These are phyloP conservation scores for Pisolithus microcarpus DNA, from an alignment of 768 basidiomycete species.

Conservation along the genomic window DNA sequence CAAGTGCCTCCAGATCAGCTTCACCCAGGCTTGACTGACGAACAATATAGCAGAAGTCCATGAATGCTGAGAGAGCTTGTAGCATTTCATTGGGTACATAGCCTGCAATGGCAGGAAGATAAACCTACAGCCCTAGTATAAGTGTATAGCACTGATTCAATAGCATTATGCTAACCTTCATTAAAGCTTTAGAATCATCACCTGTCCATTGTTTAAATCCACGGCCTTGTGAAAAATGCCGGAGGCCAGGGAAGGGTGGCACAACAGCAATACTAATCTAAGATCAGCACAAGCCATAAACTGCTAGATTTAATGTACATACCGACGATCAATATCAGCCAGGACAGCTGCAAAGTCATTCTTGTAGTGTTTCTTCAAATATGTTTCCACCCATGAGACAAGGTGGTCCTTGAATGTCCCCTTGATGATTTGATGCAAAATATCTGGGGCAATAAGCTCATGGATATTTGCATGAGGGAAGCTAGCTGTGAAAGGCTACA, in stretches of 20 bases:
- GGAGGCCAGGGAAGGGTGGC: slow-evolving; percentile 23
- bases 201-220: slow-evolving; percentile 32
- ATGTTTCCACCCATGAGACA: slow-evolving; percentile 26
- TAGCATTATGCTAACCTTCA: slow-evolving; percentile 1
- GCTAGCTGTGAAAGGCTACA: not conserved
- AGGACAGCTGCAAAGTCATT: not conserved
- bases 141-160: not conserved
- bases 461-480: slow-evolving; percentile 6
- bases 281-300: not conserved
- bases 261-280: slow-evolving; percentile 20
- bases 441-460: slow-evolving; percentile 4
- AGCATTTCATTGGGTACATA: slow-evolving; percentile 26
- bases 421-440: slow-evolving; percentile 34
- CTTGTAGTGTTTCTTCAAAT: not conserved
- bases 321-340: slow-evolving; percentile 3
- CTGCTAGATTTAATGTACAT: too few species aligned
- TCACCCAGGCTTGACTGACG: not conserved
- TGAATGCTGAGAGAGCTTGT: slow-evolving; percentile 14
- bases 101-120: slow-evolving; percentile 24
- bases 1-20: not conserved
- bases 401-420: slow-evolving; percentile 38
- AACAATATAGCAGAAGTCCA: slow-evolving; percentile 27
- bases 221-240: slow-evolving; percentile 23
- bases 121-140: slow-evolving; percentile 16
- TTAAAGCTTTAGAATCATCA: slow-evolving; percentile 31